These are phyloP conservation scores for Aspergillus ellipticus DNA, from an alignment of 495 filamentous ascomycete genomes.

Conservation along the genomic window DNA sequence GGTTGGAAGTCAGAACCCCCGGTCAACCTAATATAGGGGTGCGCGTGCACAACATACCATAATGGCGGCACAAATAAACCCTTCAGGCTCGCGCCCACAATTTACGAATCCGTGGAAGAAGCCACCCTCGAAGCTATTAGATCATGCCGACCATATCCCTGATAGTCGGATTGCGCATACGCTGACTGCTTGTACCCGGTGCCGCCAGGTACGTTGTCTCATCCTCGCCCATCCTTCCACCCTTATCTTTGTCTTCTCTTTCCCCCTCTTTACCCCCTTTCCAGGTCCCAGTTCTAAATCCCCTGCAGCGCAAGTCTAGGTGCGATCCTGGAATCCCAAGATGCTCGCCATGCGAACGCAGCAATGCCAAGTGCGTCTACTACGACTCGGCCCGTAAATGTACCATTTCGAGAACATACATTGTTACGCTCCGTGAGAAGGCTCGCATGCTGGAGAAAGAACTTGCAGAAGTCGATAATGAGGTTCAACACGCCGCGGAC, in stretches of 20 bases:
- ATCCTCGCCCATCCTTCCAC: not conserved
- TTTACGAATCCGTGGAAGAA: conserved; percentile 26
- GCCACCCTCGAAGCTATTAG: conserved; percentile 14
- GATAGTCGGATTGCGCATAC: conserved; percentile 68
- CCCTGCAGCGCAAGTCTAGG: conserved; percentile 76
- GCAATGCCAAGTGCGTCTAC: conserved; percentile 86
- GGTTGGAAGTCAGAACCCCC: not conserved
- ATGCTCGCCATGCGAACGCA: conserved; percentile 89
- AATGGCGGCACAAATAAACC: conserved; percentile 22
- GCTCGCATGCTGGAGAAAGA: conserved; percentile 75
- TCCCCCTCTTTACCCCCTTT: not conserved
- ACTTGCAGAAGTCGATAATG: conserved; percentile 54
- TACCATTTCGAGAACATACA: conserved; percentile 79
- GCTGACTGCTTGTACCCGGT: conserved; percentile 81
- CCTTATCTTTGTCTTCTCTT: not conserved
- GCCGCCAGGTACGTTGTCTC: conserved; percentile 66
- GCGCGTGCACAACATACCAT: conserved; percentile 4
- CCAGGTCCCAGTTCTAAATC: not conserved
- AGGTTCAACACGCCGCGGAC: conserved; percentile 65
- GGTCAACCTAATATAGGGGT: conserved; percentile 2
- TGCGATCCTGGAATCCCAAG: conserved; percentile 88
- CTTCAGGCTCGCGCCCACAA: conserved; percentile 14
- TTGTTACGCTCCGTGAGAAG: conserved; percentile 79
- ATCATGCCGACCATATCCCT: conserved; percentile 29
- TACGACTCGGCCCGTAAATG: conserved; percentile 77